Evolutionary conservation across 2,329 filamentous ascomycete genomes (phyloP), one percentile per base, ranked within the genome.

Genomic region (Orbilia ellipsospora): DNA sequence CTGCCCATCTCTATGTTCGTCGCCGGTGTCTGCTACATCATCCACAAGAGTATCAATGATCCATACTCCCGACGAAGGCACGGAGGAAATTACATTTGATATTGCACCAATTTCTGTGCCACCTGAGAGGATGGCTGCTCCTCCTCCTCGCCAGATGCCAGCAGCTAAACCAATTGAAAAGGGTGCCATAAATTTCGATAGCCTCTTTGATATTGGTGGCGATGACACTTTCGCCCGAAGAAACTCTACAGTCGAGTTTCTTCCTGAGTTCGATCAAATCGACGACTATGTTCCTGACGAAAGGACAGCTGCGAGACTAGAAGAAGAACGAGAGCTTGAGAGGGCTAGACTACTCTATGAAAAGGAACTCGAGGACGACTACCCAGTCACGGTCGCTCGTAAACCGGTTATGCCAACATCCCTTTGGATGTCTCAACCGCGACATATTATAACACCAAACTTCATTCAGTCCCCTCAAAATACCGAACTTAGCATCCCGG

Each of bases 41-140:
- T 75, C 72, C 18, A 75, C 72, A 0, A 68, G 72, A 50, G 72
- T 75, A 6, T 75, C 72, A 2, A 69, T 75, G 72, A 75, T 75
- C 18, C 72, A 75, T 26, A 75, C 72, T 5, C 72, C 72, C 13
- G 72, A 64, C 4, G 72, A 75, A 65, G 72, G 72, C 16, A 75
- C 72, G 10, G 64, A 65, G 40, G 72, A 75, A 64, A 69, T 75
- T n/a, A 4, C 44, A 26, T 75, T 75, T 26, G 72, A 75, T 7
- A 60, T 75, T 18, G 72, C 72, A 23, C 72, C 72, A 3, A 65
- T 75, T 15, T 65, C 72, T 2, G 72, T 75, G 5, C 59, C 72
- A 10, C 72, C 72, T n/a, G 64, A 75, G 48, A 68, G 62, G 20
- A 75, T 75, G 64, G 31, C 31, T 2, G 64, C 52, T 1, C 10